Evolutionary conservation across 495 filamentous ascomycete genomes (phyloP), one percentile per base, ranked within the genome.

Genomic region (Podospora australis): DNA sequence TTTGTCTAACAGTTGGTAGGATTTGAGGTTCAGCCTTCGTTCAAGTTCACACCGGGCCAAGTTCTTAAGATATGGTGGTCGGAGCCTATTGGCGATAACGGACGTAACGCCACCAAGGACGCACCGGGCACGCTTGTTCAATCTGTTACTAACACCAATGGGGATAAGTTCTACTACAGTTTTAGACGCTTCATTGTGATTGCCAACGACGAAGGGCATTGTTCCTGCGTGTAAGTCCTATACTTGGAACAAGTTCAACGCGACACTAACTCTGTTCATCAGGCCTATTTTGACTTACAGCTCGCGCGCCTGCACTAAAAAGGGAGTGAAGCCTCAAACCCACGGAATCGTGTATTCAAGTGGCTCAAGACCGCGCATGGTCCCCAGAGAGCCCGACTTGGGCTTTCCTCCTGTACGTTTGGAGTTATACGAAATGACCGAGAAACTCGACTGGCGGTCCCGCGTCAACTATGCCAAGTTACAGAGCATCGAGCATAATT

Each of bases 251-350:
- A 39, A 36, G 17, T 30, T 2, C 16, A 16, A 30, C n/a, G 7
- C 35, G 13, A 19, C 26, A 30, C 6, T 6, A 7, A 30, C 7
- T 30, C 1, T 25, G 6, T 2, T 2, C n/a, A 1, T 11, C 45
- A 74, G 72, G 21, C 72, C 72, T 4, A 73, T 76, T 44, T 55
- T 72, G 35, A 76, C 72, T 2, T 76, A 76, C 32, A 65, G 64
- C 9, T 62, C 58, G 25, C 58, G 62, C 48, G 72, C 57, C 6
- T 76, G 72, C 46, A 60, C 59, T 16, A 76, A 76, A 45, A 56
- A 51, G 29, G 71, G 72, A 4, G 67, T 74, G 20, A 74, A 68
- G 42, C 60, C 72, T 7, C 51, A 49, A 14, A 72, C 70, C 42
- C 72, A 76, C 42, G 72, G 72, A 2, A 68, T 76, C 14, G 64